A percentile compares a stretch with the other conserved stretches of the same genome.
Conservation (phyloP, 345 rosid genomes). For the Corchorus capsularis region DNA sequence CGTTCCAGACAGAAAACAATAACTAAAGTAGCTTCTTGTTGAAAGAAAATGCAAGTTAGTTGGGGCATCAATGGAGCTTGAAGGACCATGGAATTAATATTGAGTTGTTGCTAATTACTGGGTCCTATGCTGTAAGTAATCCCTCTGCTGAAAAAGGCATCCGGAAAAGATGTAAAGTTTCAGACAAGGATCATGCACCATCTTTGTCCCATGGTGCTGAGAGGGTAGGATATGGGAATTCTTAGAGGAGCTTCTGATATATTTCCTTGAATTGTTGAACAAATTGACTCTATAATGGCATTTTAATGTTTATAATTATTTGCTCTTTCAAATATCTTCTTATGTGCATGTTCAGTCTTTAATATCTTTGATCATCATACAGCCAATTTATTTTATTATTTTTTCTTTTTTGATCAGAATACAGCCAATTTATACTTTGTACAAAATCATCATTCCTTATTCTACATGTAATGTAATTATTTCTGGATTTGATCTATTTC, state of each 20-base stretch:
- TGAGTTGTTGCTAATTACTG: not conserved
- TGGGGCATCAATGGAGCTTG: not conserved
- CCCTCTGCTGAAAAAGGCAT: not conserved
- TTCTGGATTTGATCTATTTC: conserved; percentile 16
- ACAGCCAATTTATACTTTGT: not conserved
- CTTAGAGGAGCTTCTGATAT: not conserved
- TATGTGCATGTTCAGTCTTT: not conserved
- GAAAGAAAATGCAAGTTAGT: not conserved
- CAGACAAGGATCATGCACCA: not conserved
- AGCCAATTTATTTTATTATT: too few relatives aligned
- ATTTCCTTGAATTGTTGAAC: not conserved
- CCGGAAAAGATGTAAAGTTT: not conserved
- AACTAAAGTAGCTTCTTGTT: not conserved
- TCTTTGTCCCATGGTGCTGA: not conserved
- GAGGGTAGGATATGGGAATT: not conserved
- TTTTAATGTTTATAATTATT: not conserved
- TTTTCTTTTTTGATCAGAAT: too few relatives aligned
- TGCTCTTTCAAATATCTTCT: not conserved
- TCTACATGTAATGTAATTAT: not conserved
- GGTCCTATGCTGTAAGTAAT: not conserved
- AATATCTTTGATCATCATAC: not conserved
- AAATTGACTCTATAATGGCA: not conserved
- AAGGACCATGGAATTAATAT: conserved; percentile 2
- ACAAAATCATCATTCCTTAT: not conserved
- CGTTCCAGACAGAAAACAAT: not conserved